Evolutionary conservation across 306 rosid species (phyloP).

Genomic region (Casuarina cunninghamiana): DNA sequence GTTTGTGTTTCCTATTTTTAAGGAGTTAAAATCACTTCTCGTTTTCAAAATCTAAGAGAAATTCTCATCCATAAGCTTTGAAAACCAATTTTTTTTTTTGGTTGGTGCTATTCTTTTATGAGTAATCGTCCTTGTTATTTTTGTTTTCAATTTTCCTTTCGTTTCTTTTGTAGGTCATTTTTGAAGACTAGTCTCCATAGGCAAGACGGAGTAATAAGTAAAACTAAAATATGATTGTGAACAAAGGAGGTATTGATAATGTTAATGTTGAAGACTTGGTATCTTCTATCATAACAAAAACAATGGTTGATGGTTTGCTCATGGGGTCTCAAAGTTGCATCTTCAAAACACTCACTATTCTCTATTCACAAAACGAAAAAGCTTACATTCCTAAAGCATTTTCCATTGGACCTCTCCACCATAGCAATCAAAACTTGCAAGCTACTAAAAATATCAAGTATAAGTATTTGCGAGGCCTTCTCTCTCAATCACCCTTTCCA

Average conservation of each 20-base stretch:
- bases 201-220: not conserved
- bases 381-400: constrained; percentile 3
- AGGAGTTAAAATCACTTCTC: too few species aligned
- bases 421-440: not conserved
- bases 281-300: not conserved
- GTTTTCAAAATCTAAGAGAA: too few species aligned
- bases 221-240: not conserved
- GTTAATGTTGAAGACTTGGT: not conserved
- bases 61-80: too few species aligned
- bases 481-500: not conserved
- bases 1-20: too few species aligned
- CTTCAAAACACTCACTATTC: constrained; percentile 19
- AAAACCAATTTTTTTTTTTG: too few species aligned
- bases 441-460: constrained; percentile 12
- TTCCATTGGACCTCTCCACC: constrained; percentile 28
- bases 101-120: too few species aligned
- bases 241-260: not conserved
- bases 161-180: not conserved
- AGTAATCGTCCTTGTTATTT: too few species aligned
- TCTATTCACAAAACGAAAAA: not conserved
- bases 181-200: not conserved
- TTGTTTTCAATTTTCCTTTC: not conserved
- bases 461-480: not conserved
- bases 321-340: not conserved
- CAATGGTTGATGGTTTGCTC: not conserved